These are phyloP conservation scores for Paralagenidium karlingii DNA, from an alignment of 352 stramenopile species.

Conservation along the genomic window DNA sequence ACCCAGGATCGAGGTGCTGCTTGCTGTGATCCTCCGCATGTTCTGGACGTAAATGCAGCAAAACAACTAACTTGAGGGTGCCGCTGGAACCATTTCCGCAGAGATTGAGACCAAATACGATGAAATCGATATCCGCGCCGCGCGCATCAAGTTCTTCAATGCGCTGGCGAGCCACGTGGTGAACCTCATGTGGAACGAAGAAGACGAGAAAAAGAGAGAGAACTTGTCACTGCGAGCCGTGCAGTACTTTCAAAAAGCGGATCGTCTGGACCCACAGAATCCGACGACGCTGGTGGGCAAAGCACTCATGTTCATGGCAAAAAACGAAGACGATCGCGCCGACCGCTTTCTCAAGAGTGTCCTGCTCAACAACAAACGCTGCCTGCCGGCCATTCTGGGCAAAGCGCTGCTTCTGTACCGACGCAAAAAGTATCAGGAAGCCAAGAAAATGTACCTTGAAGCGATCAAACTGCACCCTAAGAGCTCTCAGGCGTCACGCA, in stretches of 20 bases:
- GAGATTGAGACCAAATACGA: slow-evolving; percentile 84
- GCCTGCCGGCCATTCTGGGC: slow-evolving; percentile 76
- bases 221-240: slow-evolving; percentile 58
- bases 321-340: slow-evolving; percentile 84
- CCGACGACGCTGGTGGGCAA: slow-evolving; percentile 86
- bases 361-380: slow-evolving; percentile 80
- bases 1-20: slow-evolving; percentile 49
- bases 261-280: slow-evolving; percentile 83
- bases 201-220: slow-evolving; percentile 81
- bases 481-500: slow-evolving; percentile 80
- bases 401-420: slow-evolving; percentile 80
- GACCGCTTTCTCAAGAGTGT: slow-evolving; percentile 88
- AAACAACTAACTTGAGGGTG: not conserved
- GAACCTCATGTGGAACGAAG: slow-evolving; percentile 83
- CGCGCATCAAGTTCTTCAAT: slow-evolving; percentile 85
- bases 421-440: slow-evolving; percentile 81
- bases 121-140: slow-evolving; percentile 69
- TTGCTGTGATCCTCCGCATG: not conserved
- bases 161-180: slow-evolving; percentile 73
- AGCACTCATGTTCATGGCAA: slow-evolving; percentile 88
- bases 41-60: not conserved
- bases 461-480: slow-evolving; percentile 90
- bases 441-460: slow-evolving; percentile 88
- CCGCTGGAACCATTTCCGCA: not conserved
- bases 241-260: slow-evolving; percentile 75